phyloP scores from a whole-genome alignment of 768 basidiomycete species.

The Cantharellus cinnabarinus region DNA sequence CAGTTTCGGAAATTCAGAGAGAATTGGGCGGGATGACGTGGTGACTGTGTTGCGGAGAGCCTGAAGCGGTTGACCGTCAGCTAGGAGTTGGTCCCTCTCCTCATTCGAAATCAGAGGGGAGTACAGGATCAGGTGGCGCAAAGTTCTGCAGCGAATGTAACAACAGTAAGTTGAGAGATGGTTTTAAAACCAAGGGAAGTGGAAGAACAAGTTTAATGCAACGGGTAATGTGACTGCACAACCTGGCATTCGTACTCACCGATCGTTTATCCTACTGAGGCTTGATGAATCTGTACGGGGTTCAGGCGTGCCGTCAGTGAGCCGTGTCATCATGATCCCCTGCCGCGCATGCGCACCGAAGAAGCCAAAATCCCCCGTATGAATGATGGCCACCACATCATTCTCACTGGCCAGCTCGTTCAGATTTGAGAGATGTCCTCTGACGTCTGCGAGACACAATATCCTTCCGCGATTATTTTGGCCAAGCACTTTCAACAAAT shows the following conservation, averaged over 20 bases:
- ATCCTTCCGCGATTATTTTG: constrained; percentile 63
- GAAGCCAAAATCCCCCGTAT: constrained; percentile 98
- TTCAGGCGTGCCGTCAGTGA: neutral
- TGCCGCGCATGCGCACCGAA: constrained; percentile 36
- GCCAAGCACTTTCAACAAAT: constrained; percentile 26
- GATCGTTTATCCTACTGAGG: constrained; percentile 80
- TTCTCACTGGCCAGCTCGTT: constrained; percentile 80
- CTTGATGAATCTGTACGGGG: constrained; percentile 46
- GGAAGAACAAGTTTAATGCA: neutral
- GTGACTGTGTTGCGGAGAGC: constrained; percentile 47
- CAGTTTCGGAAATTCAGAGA: constrained; percentile 87
- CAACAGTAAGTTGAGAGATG: neutral
- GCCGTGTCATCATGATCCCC: neutral
- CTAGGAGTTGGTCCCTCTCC: constrained; percentile 59
- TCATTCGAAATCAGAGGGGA: constrained; percentile 78
- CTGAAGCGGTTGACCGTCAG: constrained; percentile 45
- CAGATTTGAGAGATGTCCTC: constrained; percentile 68
- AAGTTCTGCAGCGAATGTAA: constrained; percentile 28
- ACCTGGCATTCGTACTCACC: constrained; percentile 19
- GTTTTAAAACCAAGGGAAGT: neutral
- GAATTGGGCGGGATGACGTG: constrained; percentile 37
- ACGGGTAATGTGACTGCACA: neutral
- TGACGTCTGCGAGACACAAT: constrained; percentile 87
- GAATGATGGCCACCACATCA: constrained; percentile 81
- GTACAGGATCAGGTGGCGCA: constrained; percentile 90